Percentiles rank a stretch among this genome's conserved stretches.
These are phyloP conservation scores for Teratosphaeria gauchensis DNA, from an alignment of 2,329 filamentous ascomycete genomes.

Conservation along the genomic window DNA sequence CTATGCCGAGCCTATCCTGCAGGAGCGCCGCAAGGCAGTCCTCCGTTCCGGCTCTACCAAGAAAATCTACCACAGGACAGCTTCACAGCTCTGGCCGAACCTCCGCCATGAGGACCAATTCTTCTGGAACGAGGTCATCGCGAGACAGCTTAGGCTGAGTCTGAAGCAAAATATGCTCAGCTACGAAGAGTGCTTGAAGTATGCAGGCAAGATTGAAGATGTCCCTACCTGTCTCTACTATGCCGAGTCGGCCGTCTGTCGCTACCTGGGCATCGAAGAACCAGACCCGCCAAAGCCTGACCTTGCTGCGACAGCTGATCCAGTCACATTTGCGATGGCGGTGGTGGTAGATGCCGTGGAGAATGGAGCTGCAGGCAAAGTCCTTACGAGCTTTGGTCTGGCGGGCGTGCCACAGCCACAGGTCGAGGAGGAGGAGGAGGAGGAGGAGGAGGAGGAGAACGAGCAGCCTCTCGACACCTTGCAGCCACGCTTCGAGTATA, in stretches of 20 bases:
- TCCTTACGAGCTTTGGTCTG: neutral
- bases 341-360: neutral
- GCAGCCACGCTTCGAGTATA: conserved; percentile 5
- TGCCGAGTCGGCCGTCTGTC: conserved; percentile 10
- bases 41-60: conserved; percentile 2
- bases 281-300: neutral
- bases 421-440: neutral
- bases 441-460: neutral
- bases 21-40: conserved; percentile 1
- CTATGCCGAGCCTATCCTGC: conserved; percentile 6
- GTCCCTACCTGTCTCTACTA: conserved; percentile 5
- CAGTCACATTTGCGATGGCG: neutral
- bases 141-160: conserved; percentile 2
- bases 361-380: neutral
- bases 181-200: conserved; percentile 3
- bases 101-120: conserved; percentile 3
- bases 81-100: conserved; percentile 9
- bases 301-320: neutral
- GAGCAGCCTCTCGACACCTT: conserved; percentile 7
- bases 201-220: conserved; percentile 9
- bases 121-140: conserved; percentile 11
- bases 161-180: conserved; percentile 4
- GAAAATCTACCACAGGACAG: conserved; percentile 7
- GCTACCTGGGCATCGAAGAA: conserved; percentile 4
- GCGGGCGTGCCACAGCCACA: neutral